Evolutionary conservation across 345 rosid species (phyloP).

Genomic region (Eucalyptus rudis): DNA sequence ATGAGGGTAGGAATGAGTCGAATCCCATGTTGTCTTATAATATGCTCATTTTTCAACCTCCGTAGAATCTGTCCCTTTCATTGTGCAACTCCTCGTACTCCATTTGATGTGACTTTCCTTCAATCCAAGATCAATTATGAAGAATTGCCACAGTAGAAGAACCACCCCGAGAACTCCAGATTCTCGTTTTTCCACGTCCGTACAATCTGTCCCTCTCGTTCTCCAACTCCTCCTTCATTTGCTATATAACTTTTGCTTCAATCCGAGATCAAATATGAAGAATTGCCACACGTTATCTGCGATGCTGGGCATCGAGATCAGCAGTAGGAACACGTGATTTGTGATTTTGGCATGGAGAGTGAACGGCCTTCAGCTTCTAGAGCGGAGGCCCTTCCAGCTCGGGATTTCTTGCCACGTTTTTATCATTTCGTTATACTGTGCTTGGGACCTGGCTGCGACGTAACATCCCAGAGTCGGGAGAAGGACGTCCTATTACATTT

Average conservation of each 20-base stretch:
- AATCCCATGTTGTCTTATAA: too few species aligned
- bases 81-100: too few species aligned
- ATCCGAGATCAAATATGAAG: not conserved
- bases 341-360: not conserved
- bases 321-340: not conserved
- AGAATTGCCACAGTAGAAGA: not conserved
- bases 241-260: too few species aligned
- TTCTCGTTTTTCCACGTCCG: not conserved
- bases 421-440: too few species aligned
- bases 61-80: too few species aligned
- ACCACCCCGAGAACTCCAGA: not conserved
- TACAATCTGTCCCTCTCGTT: not conserved
- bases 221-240: not conserved
- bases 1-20: too few species aligned
- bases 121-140: too few species aligned
- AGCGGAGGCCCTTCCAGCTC: too few species aligned
- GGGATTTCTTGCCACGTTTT: too few species aligned
- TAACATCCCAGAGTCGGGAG: not conserved
- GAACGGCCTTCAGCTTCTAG: not conserved
- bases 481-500: too few species aligned
- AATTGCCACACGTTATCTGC: not conserved
- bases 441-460: not conserved
- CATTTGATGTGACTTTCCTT: too few species aligned
- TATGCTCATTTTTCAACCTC: too few species aligned
- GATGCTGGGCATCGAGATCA: not conserved